A percentile compares a stretch with the other conserved stretches of the same genome.
These are phyloP conservation scores for Chimonanthus salicifolius DNA, from an alignment of 164 flowering plant species.

Conservation along the genomic window DNA sequence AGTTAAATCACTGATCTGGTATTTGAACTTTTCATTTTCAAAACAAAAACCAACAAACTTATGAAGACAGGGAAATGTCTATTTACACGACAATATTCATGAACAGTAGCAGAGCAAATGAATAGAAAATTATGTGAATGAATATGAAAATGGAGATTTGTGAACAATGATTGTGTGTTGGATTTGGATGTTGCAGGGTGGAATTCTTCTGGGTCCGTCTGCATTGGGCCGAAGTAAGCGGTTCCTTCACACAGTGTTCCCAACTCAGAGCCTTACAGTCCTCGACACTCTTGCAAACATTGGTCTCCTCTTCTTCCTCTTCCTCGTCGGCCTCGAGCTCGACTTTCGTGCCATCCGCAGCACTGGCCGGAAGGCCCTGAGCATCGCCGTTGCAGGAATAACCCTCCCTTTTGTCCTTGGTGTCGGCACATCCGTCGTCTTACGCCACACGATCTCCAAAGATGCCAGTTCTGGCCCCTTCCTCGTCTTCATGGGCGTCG, in stretches of 20 bases:
- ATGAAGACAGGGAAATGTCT: too few species aligned
- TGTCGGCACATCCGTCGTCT: slow-evolving; percentile 13
- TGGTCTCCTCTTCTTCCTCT: slow-evolving; percentile 32
- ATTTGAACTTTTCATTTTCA: too few species aligned
- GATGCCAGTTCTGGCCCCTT: slow-evolving; percentile 8
- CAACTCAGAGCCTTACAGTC: slow-evolving; percentile 17
- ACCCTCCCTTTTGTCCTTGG: slow-evolving; percentile 26
- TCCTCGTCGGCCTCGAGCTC: slow-evolving; percentile 31
- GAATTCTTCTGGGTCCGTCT: slow-evolving; percentile 29
- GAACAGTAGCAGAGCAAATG: too few species aligned
- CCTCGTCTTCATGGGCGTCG: slow-evolving; percentile 32
- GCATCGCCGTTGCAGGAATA: slow-evolving; percentile 27
- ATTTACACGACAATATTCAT: too few species aligned
- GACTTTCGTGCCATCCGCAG: slow-evolving; percentile 20
- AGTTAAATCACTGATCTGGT: too few species aligned
- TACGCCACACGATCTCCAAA: not conserved
- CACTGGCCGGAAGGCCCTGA: slow-evolving; percentile 16
- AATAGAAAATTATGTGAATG: too few species aligned
- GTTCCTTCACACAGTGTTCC: slow-evolving; percentile 12
- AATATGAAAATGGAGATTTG: too few species aligned
- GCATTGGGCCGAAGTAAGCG: slow-evolving; percentile 8
- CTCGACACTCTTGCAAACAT: slow-evolving; percentile 37
- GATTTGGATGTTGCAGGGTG: slow-evolving; percentile 12
- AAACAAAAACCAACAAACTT: too few species aligned
- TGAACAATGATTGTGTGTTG: too few species aligned